Percentiles rank a stretch among this genome's conserved stretches.
phyloP scores from a whole-genome alignment of 1,139 yeast species.

The Pichia sp. region DNA sequence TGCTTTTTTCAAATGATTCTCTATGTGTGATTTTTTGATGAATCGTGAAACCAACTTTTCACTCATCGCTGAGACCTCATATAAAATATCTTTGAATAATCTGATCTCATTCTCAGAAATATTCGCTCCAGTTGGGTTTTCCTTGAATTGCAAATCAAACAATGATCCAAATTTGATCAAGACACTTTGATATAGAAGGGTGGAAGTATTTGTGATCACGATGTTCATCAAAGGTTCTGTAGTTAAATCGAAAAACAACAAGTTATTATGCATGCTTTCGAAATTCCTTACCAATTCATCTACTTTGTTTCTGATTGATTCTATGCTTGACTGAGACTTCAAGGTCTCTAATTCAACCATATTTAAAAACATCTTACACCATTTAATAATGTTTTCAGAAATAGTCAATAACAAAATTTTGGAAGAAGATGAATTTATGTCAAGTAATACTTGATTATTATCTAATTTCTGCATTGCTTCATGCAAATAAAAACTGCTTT shows the following conservation, averaged over 20 bases:
- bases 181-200: constrained; percentile 27
- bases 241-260: constrained; percentile 26
- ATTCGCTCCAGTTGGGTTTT: constrained; percentile 16
- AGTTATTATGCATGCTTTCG: constrained; percentile 26
- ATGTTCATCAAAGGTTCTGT: constrained; percentile 26
- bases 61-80: constrained; percentile 22
- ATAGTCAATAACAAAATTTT: constrained; percentile 27
- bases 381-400: constrained; percentile 29
- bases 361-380: constrained; percentile 31
- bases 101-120: constrained; percentile 21
- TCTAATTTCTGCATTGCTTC: constrained; percentile 30
- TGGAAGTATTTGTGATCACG: constrained; percentile 26
- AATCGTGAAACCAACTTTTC: constrained; percentile 21
- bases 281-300: constrained; percentile 27
- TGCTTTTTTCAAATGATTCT: constrained; percentile 18
- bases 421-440: constrained; percentile 27
- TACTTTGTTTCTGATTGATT: constrained; percentile 23
- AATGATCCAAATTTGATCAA: constrained; percentile 25
- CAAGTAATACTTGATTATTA: constrained; percentile 27
- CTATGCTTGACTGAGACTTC: constrained; percentile 19
- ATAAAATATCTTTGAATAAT: constrained; percentile 22
- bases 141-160: constrained; percentile 20
- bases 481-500: constrained; percentile 24
- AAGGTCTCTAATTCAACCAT: constrained; percentile 28
- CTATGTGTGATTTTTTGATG: constrained; percentile 20